Evolutionary conservation across 257 asterid species (phyloP), one percentile per base, ranked within the genome.

Genomic region (Solanum virginianum): DNA sequence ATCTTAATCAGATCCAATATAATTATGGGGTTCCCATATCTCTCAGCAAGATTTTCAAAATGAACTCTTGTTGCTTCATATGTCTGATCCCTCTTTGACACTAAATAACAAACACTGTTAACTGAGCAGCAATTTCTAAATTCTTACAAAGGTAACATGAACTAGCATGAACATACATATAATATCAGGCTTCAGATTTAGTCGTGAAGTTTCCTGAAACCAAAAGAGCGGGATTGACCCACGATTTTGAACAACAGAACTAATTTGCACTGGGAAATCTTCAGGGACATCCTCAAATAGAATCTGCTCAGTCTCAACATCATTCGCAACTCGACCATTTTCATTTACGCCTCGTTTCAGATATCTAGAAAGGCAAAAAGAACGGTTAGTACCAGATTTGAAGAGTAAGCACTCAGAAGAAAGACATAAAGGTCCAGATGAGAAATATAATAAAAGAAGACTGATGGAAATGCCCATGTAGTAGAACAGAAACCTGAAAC

Each of bases 181-280:
- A 66, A 97, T 97, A 90, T 94, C 99, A 39, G 99, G 99, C 91
- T 94, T 97, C 77, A 95, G 86, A 90, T 91, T 95, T 83, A 95
- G 90, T 79, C 98, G 97, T 72, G 99, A 97, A 74, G 99, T 92
- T 89, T 97, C 98, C 86, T 97, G 99, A 69, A 98, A 95, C 99
- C 99, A 97, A 91, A 94, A 97, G 72, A 97, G 92, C 11, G 99
- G 99, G 86, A 97, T 97, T 57, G 99, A 97, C 66, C 99, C 99
- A 90, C 99, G 99, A 86, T 92, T 93, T 90, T 96, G 99, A 84
- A 96, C 98, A 81, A 94, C 96, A 55, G 99, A 96, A 89, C 97
- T 96, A 86, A 94, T 89, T 86, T 93, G 96, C 89, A 89, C 24
- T 47, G 98, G 95, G 57, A 80, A 75, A 60, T 95, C 97, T 89